Conservation (phyloP, 2,329 filamentous ascomycete species). For the Fusarium sp. region DNA sequence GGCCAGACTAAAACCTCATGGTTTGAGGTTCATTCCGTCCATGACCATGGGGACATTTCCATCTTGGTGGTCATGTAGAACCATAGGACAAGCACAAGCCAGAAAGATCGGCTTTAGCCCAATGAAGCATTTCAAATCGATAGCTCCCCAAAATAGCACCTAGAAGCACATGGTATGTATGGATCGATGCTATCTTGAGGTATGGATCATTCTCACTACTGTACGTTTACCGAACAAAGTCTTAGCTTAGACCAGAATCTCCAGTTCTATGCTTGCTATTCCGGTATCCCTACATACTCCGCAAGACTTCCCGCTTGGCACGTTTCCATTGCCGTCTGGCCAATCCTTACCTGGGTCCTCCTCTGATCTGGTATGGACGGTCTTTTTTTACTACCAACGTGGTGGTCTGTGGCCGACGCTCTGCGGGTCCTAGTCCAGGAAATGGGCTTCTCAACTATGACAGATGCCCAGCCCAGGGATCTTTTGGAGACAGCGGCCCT, state of each 20-base stretch:
- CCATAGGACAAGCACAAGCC: constrained; percentile 36
- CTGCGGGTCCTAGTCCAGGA: constrained; percentile 14
- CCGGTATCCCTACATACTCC: constrained; percentile 28
- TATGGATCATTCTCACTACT: constrained; percentile 32
- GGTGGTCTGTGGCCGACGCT: constrained; percentile 31
- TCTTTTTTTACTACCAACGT: constrained; percentile 18
- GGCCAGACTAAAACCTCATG: constrained; percentile 28
- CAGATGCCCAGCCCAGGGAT: constrained; percentile 42
- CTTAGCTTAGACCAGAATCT: constrained; percentile 20
- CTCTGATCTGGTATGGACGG: constrained; percentile 21
- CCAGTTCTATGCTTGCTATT: constrained; percentile 29
- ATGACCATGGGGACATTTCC: constrained; percentile 24
- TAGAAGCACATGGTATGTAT: constrained; percentile 33
- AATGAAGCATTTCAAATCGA: constrained; percentile 31
- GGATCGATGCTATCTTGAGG: constrained; percentile 43
- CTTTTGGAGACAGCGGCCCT: constrained; percentile 40
- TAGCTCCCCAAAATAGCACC: constrained; percentile 42
- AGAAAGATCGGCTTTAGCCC: constrained; percentile 28
- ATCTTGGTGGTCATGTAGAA: constrained; percentile 39
- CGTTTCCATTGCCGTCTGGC: constrained; percentile 4
- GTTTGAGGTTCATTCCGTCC: constrained; percentile 29
- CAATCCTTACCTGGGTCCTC: constrained; percentile 15
- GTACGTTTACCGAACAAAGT: constrained; percentile 28
- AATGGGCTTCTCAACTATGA: constrained; percentile 26
- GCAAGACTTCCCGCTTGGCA: constrained; percentile 31